phyloP scores from a whole-genome alignment of 345 rosid genomes.

The Rhodamnia argentea region DNA sequence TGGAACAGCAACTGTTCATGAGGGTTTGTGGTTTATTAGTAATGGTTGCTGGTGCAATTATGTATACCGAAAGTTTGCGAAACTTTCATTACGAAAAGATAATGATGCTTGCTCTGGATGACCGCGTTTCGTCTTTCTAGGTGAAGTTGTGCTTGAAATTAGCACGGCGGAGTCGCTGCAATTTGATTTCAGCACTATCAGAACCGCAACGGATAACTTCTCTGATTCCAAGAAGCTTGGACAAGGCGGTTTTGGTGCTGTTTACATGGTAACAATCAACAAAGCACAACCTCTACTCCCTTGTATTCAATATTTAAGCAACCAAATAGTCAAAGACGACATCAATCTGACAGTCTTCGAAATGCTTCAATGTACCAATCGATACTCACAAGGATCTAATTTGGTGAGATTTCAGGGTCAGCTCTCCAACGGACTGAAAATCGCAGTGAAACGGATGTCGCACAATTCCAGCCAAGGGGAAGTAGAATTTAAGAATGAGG shows the following conservation, averaged over 20 bases:
- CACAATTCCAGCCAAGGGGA: conserved; percentile 27
- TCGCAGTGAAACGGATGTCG: conserved; percentile 30
- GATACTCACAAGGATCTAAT: neutral
- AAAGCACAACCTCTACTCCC: neutral
- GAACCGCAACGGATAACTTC: conserved; percentile 8
- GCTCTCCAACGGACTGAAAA: conserved; percentile 10
- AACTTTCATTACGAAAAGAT: no score
- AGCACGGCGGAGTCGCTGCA: conserved; percentile 6
- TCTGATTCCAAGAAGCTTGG: conserved; percentile 19
- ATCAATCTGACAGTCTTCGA: neutral
- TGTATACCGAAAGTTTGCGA: no score
- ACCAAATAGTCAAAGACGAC: neutral
- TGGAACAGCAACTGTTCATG: no score
- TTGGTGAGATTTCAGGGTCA: conserved; percentile 4
- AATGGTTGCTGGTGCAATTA: no score
- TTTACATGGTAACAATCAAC: conserved; percentile 12
- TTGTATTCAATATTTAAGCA: neutral
- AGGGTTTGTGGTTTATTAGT: no score
- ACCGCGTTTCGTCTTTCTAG: neutral
- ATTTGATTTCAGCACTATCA: conserved; percentile 6
- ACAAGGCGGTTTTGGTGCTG: conserved; percentile 18
- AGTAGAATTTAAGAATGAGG: conserved; percentile 27
- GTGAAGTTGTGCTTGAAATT: neutral
- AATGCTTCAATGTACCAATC: neutral
- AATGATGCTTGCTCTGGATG: neutral